These are phyloP conservation scores for Neoarthrinium moseri DNA, from an alignment of 2,329 filamentous ascomycete genomes.

Conservation along the genomic window DNA sequence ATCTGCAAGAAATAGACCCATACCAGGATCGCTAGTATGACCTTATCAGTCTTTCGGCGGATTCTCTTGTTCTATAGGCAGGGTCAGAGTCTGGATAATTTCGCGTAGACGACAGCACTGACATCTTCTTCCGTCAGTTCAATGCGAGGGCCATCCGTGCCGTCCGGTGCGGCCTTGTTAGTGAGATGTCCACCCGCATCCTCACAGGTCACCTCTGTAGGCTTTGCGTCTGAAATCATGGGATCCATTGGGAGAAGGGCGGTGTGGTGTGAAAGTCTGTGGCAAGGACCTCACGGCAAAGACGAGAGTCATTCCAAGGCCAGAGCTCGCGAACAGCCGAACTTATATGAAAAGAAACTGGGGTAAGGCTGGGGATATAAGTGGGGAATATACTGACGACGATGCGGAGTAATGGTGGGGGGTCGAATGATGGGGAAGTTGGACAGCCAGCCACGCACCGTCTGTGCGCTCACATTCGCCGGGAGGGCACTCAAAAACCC, in stretches of 20 bases:
- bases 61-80: conserved; percentile 49
- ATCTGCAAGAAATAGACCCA: conserved; percentile 61
- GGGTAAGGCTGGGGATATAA: too few relatives aligned
- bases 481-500: too few relatives aligned
- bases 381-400: too few relatives aligned
- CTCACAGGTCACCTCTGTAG: neutral
- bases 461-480: too few relatives aligned
- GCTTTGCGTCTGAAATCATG: neutral
- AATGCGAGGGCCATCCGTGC: neutral
- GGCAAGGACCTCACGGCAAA: neutral
- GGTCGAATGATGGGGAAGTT: too few relatives aligned
- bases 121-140: conserved; percentile 35
- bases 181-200: neutral
- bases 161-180: neutral
- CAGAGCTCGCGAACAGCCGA: too few relatives aligned
- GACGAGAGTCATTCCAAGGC: too few relatives aligned
- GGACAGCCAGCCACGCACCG: too few relatives aligned
- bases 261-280: neutral
- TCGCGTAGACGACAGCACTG: neutral
- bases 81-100: neutral
- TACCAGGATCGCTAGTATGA: conserved; percentile 52
- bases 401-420: too few relatives aligned
- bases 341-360: too few relatives aligned
- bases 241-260: neutral
- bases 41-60: conserved; percentile 58